Evolutionary conservation across 2,329 filamentous ascomycete species (phyloP).

Genomic region (Neofusicoccum sp.): DNA sequence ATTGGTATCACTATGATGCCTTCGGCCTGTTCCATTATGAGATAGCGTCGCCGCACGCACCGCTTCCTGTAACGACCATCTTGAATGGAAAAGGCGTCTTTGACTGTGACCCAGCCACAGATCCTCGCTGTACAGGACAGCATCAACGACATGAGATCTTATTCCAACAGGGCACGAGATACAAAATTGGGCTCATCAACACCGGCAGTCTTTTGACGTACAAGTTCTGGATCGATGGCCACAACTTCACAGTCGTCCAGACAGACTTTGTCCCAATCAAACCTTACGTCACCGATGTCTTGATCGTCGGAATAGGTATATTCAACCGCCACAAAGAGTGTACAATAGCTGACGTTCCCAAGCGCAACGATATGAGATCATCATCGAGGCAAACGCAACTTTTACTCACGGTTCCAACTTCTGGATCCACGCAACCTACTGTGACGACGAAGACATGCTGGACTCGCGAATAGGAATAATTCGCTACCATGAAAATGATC

Average conservation of each 20-base stretch:
- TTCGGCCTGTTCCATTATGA: neutral
- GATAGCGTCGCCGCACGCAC: conserved; percentile 30
- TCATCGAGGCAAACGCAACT: no score
- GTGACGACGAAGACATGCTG: no score
- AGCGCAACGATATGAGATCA: no score
- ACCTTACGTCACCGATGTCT: conserved; percentile 34
- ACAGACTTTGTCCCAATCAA: conserved; percentile 46
- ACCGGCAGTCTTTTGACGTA: conserved; percentile 43
- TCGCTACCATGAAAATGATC: no score
- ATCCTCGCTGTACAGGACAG: conserved; percentile 27
- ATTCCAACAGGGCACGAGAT: conserved; percentile 44
- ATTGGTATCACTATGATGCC: conserved; percentile 61
- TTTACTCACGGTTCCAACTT: no score
- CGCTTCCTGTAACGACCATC: conserved; percentile 27
- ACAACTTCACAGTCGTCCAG: conserved; percentile 47
- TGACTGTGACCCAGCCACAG: conserved; percentile 29
- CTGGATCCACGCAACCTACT: no score
- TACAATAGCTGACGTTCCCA: no score
- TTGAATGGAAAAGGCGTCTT: conserved; percentile 33
- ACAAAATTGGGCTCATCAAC: conserved; percentile 48
- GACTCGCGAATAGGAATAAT: no score
- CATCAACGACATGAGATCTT: no score
- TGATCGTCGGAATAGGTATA: no score
- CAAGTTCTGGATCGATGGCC: conserved; percentile 46
- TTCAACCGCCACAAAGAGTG: no score